phyloP scores from a whole-genome alignment of 129 eudicot species.

The Silybum marianum region DNA sequence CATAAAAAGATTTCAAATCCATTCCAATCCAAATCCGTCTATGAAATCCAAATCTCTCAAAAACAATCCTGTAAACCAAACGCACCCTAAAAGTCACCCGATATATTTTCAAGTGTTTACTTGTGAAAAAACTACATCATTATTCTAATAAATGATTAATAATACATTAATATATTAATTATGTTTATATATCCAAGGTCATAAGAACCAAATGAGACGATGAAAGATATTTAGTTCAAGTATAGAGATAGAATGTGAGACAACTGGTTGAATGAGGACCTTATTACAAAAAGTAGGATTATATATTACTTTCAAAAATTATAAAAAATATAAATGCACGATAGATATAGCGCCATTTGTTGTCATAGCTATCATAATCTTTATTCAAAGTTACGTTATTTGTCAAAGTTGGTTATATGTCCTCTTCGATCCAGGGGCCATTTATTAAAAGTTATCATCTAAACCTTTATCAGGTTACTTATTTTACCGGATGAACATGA shows the following conservation, averaged over 20 bases:
- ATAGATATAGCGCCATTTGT: neutral
- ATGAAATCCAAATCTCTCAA: too few relatives aligned
- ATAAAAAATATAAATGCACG: neutral
- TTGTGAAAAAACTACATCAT: too few relatives aligned
- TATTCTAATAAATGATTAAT: too few relatives aligned
- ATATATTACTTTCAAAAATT: neutral
- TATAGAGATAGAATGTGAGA: neutral
- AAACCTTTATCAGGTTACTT: neutral
- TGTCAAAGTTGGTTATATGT: neutral
- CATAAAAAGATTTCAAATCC: too few relatives aligned
- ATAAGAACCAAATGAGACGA: neutral
- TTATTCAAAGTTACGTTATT: neutral
- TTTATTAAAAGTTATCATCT: too few relatives aligned
- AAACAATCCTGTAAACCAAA: too few relatives aligned
- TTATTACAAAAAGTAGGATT: neutral
- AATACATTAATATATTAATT: too few relatives aligned
- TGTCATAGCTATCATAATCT: neutral
- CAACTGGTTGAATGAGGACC: neutral
- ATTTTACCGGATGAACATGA: neutral
- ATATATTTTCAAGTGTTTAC: too few relatives aligned
- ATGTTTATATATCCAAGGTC: neutral
- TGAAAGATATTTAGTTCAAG: neutral
- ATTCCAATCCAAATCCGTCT: too few relatives aligned
- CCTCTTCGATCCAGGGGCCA: neutral
- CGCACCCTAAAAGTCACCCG: too few relatives aligned